These are phyloP conservation scores for Tylopilus subfusipes DNA, from an alignment of 768 basidiomycete genomes.

Conservation along the genomic window DNA sequence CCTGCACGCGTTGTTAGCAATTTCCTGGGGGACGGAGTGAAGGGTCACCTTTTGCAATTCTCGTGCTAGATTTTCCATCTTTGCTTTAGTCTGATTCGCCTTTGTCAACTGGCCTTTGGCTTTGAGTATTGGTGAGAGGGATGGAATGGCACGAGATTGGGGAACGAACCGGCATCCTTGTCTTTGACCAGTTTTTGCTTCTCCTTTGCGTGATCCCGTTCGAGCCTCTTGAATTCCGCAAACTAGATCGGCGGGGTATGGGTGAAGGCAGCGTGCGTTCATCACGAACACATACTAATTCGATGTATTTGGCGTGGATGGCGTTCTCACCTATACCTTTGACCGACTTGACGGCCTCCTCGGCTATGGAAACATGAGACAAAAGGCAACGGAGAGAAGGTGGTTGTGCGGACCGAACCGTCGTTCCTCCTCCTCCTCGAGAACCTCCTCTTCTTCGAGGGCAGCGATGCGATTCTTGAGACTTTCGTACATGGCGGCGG, in stretches of 20 bases:
- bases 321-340: conserved; percentile 79
- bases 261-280: conserved; percentile 16
- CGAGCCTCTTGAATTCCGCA: conserved; percentile 81
- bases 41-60: conserved; percentile 77
- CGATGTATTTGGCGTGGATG: conserved; percentile 83
- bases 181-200: conserved; percentile 89
- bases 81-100: conserved; percentile 82
- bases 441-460: conserved; percentile 81
- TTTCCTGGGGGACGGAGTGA: conserved; percentile 5
- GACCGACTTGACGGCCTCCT: conserved; percentile 84
- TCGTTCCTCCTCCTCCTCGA: conserved; percentile 84
- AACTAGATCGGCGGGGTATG: conserved; percentile 50
- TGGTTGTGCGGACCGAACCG: conserved; percentile 56
- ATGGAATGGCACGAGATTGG: conserved; percentile 2
- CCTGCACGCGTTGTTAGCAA: conserved; percentile 43
- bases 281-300: conserved; percentile 57
- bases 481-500: conserved; percentile 83
- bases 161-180: conserved; percentile 73
- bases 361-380: conserved; percentile 47
- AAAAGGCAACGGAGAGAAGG: background rate
- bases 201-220: conserved; percentile 88
- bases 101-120: conserved; percentile 85
- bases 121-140: conserved; percentile 27
- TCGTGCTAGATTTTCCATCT: conserved; percentile 86
- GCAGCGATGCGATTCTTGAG: conserved; percentile 87